Conservation (phyloP, 805 yeast genomes). For the Metschnikowia cubensis region DNA sequence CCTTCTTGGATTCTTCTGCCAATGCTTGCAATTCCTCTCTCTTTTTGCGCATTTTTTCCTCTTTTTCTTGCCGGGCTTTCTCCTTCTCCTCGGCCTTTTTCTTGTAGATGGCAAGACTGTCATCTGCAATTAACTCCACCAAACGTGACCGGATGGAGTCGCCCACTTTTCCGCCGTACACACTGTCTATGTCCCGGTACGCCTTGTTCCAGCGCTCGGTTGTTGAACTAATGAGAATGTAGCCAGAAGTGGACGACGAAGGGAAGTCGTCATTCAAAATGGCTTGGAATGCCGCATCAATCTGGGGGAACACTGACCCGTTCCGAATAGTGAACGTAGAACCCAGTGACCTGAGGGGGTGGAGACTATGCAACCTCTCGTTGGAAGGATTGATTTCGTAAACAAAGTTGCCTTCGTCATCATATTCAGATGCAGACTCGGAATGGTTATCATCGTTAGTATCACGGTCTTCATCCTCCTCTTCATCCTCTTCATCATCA, state of each 20-base stretch:
- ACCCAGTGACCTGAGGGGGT: background rate
- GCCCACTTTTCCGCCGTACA: background rate
- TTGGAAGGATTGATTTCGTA: background rate
- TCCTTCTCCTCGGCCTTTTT: slow-evolving; percentile 29
- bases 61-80: slow-evolving; percentile 22
- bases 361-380: background rate
- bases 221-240: slow-evolving; percentile 44
- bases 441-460: slow-evolving; percentile 17
- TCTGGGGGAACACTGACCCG: slow-evolving; percentile 13
- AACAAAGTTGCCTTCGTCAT: background rate
- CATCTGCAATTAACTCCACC: slow-evolving; percentile 39
- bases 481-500: slow-evolving; percentile 17
- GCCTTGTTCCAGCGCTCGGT: slow-evolving; percentile 65
- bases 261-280: slow-evolving; percentile 13
- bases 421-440: slow-evolving; percentile 5
- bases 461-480: slow-evolving; percentile 11
- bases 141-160: slow-evolving; percentile 5
- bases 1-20: slow-evolving; percentile 25
- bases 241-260: slow-evolving; percentile 10
- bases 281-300: slow-evolving; percentile 25
- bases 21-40: slow-evolving; percentile 30
- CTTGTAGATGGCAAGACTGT: slow-evolving; percentile 40
- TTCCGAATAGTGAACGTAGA: slow-evolving; percentile 1
- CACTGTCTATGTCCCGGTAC: background rate
- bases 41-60: slow-evolving; percentile 27